Evolutionary conservation across 257 asterid species (phyloP), one percentile per base, ranked within the genome.

Genomic region (Prunella vulgaris): DNA sequence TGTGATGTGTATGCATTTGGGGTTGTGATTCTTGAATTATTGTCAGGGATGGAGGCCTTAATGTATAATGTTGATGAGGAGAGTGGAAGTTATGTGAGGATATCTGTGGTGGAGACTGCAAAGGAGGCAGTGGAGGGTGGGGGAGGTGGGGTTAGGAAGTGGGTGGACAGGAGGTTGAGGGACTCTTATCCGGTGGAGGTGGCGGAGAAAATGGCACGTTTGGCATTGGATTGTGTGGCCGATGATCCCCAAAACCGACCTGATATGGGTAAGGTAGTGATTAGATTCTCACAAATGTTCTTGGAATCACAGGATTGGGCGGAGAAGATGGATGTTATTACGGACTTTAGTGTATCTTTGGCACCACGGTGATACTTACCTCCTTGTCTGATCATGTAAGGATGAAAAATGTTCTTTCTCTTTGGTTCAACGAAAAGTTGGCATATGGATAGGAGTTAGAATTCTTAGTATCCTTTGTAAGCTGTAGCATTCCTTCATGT

Each of bases 151-250:
- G 72, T 71, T 33, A 80, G 84, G 58, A 64, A 60, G 22, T 77
- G 86, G 81, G 76, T 77, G 62, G 97, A 93, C 59, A 76, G 60
- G 81, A 76, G 96, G 85, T 63, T 93, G 84, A 76, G 81, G 52
- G 99, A 93, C 72, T 93, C 97, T 12, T 93, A 82, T 13, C 99
- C 99, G 52, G 95, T 90, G 72, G 86, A 77, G 74, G 96, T 86
- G 74, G 93, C 81, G 76, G 90, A 86, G 90, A 90, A 78, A 73
- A 61, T 89, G 78, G 72, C 83, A 0, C 83, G 85, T 1, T 69
- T 93, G 67, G 97, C 85, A 0, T 69, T 93, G 80, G 91, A 87
- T 35, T 90, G 99, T 37, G 88, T 87, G 60, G 79, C 30, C 64
- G 96, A 82, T 74, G 89, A 88, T 60, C 89, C 97, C 1, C 73